Evolutionary conservation across 441 rosid genomes (phyloP).

Genomic region (Aquilaria agallochum): DNA sequence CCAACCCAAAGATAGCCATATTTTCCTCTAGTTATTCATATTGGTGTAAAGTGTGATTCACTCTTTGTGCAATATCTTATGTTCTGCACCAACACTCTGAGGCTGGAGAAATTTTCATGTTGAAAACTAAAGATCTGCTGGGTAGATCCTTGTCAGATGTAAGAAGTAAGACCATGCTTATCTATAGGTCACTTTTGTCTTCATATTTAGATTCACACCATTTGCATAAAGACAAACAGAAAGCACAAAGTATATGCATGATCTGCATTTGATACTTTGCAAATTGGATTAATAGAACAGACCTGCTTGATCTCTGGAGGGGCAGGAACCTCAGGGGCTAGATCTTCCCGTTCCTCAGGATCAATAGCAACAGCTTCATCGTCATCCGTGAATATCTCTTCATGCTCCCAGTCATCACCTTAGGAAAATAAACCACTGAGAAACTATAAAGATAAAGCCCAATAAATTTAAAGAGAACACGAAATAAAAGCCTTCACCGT

Average conservation of each 20-base stretch:
- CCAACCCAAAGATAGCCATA: too few relatives aligned
- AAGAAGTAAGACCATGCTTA: too few relatives aligned
- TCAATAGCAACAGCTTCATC: conserved; percentile 96
- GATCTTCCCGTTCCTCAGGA: conserved; percentile 91
- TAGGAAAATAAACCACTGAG: not conserved
- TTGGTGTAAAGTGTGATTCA: too few relatives aligned
- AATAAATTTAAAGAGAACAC: not conserved
- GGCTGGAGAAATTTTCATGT: too few relatives aligned
- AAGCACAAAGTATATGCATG: not conserved
- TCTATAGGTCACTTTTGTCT: too few relatives aligned
- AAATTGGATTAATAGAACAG: conserved; percentile 8
- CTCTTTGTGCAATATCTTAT: too few relatives aligned
- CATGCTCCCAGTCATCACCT: conserved; percentile 99
- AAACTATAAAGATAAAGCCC: not conserved
- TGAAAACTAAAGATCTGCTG: too few relatives aligned
- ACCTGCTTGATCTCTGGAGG: conserved; percentile 98
- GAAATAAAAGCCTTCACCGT: not conserved
- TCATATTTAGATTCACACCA: too few relatives aligned
- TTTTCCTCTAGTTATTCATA: too few relatives aligned
- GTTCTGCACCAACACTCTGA: too few relatives aligned
- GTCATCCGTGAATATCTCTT: conserved; percentile 97
- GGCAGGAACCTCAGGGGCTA: conserved; percentile 92
- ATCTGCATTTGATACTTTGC: not conserved
- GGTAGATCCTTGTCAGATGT: too few relatives aligned
- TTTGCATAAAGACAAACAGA: too few relatives aligned